Evolutionary conservation across 2,329 filamentous ascomycete species (phyloP).

Genomic region (Blastomyces percursus): DNA sequence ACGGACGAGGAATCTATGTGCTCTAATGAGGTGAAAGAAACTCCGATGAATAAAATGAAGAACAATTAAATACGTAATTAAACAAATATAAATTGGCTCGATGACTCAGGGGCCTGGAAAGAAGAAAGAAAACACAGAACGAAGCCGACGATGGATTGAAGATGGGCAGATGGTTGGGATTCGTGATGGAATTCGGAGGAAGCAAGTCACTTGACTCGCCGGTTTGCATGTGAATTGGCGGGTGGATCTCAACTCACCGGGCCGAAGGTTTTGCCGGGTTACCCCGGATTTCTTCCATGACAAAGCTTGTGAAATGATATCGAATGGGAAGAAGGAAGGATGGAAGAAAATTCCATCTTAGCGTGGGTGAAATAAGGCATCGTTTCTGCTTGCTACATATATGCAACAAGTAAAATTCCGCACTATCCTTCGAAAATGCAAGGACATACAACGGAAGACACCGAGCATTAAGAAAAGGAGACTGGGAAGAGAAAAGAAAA

Average conservation of each 20-base stretch:
- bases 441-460: not conserved
- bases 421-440: not conserved
- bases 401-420: not conserved
- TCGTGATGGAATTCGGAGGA: not conserved
- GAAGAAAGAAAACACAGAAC: not conserved
- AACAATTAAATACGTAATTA: not conserved
- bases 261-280: not conserved
- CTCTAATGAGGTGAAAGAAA: not conserved
- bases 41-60: not conserved
- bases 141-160: not conserved
- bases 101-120: not conserved
- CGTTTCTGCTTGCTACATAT: not conserved
- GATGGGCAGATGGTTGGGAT: not conserved
- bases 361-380: not conserved
- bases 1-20: not conserved
- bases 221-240: slow-evolving; percentile 1
- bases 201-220: slow-evolving; percentile 4
- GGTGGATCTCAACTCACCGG: not conserved
- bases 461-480: not conserved
- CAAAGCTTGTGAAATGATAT: no score
- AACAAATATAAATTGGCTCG: not conserved
- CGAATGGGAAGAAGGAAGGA: no score
- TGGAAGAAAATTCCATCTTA: not conserved
- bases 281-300: not conserved
- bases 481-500: not conserved